These are phyloP conservation scores for Entomortierella lignicola DNA, from an alignment of 192 early-diverging fungal species.

Conservation along the genomic window DNA sequence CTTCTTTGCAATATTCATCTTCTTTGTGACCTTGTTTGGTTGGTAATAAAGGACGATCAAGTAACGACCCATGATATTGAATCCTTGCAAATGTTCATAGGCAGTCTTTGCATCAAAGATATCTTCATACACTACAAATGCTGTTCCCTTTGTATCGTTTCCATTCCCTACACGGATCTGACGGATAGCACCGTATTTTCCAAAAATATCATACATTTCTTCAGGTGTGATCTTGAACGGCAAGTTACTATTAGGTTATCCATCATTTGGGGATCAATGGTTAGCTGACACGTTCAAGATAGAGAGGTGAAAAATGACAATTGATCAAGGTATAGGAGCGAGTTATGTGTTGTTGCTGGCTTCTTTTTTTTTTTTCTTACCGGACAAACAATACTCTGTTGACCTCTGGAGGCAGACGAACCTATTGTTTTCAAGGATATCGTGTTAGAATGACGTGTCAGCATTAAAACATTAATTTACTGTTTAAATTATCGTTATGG, in stretches of 20 bases:
- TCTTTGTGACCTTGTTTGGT: conserved; percentile 82
- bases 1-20: conserved; percentile 81
- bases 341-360: no score
- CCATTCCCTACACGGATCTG: conserved; percentile 91
- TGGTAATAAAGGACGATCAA: conserved; percentile 95
- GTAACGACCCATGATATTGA: conserved; percentile 96
- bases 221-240: conserved; percentile 97
- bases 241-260: conserved; percentile 90
- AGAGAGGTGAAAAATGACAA: no score
- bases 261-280: no score
- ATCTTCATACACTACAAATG: conserved; percentile 98
- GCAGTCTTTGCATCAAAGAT: conserved; percentile 98
- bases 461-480: background rate
- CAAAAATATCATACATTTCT: conserved; percentile 98
- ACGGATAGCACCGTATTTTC: conserved; percentile 93
- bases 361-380: conserved; percentile 44
- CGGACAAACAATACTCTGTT: conserved; percentile 94
- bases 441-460: conserved; percentile 1
- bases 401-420: conserved; percentile 90
- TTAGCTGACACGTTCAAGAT: no score
- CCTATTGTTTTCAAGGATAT: conserved; percentile 46
- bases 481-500: background rate
- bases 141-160: conserved; percentile 91
- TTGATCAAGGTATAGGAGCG: no score
- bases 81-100: conserved; percentile 95